phyloP scores from a whole-genome alignment of 768 basidiomycete species.

The Xerocomellus amylosporus region DNA sequence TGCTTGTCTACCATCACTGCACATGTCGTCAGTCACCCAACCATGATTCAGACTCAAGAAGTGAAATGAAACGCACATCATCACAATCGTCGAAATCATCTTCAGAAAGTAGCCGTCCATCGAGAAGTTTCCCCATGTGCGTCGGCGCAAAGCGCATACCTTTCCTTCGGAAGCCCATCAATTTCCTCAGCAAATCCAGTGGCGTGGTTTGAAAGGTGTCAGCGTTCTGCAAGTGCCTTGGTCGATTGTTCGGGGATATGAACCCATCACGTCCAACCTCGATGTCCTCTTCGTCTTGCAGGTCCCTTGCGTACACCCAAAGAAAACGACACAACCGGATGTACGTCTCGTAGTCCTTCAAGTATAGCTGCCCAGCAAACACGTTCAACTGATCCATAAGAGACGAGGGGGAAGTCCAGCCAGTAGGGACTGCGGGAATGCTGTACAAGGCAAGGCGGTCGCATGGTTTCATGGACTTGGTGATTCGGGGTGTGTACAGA shows the following conservation, averaged over 20 bases:
- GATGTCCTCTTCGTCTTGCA: constrained; percentile 4
- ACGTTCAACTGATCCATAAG: constrained; percentile 27
- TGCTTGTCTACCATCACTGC: too few relatives aligned
- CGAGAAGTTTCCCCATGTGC: constrained; percentile 42
- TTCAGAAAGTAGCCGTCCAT: constrained; percentile 23
- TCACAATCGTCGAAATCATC: constrained; percentile 4
- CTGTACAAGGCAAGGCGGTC: constrained; percentile 30
- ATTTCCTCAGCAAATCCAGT: constrained; percentile 23
- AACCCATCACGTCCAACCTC: constrained; percentile 20
- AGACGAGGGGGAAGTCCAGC: neutral
- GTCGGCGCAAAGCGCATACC: constrained; percentile 37
- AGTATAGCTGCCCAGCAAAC: constrained; percentile 34
- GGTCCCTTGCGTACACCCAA: constrained; percentile 22
- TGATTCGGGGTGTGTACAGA: constrained; percentile 40
- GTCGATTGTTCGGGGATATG: constrained; percentile 17
- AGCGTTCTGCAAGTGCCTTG: neutral
- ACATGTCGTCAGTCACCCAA: neutral
- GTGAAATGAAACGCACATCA: neutral
- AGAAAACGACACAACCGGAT: constrained; percentile 27
- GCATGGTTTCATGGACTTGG: constrained; percentile 32
- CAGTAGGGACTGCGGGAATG: neutral
- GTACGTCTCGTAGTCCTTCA: constrained; percentile 29
- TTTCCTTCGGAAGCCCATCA: constrained; percentile 36
- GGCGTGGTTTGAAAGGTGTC: constrained; percentile 37
- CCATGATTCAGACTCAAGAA: neutral